Base-by-base conservation (phyloP, 140 eudicot species). In the Erigeron philadelphicus region DNA sequence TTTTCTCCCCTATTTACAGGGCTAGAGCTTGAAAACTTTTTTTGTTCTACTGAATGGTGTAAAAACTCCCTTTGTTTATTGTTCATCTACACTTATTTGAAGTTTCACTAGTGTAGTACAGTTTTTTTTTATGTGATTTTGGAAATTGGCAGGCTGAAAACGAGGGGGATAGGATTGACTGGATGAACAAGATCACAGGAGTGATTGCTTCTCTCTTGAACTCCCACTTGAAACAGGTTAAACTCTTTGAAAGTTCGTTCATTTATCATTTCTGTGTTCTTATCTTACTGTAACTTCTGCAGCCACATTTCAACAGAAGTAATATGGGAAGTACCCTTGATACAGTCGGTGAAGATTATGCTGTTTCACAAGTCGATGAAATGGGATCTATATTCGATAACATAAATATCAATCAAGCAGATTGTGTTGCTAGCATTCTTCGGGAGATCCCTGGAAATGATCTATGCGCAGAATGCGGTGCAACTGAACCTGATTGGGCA, bases 401-500 rank as follows among this genome's bases (percentile, higher is more conserved):
- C 70, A 63, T 58, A 72, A 61, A 82, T 63, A 66, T 35, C 12
- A 84, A 87, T 67, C 81, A 65, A 67, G 77, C 72, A 50, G 88
- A 83, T 83, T 70, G 77, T 66, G 95, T 93, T 63, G 87, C 95
- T 44, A 76, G 21, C 43, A 64, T 93, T 76, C 89, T 93, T 44
- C 79, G 86, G 50, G 87, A 89, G 75, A 83, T 93, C 75, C 88
- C 90, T 21, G 99, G 99, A 67, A 93, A 93, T 75, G 90, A 93
- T 77, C 59, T 80, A 15, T 93, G 99, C 69, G 96, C 94, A 68
- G 99, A 93, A 70, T 93, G 99, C 56, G 15, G 93, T 76, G 84
- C 87, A 47, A 76, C 86, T 66, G 95, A 81, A 15, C 98, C 98
- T 42, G 98, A 93, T 72, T 93, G 98, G 98, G 98, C 99, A 43